Evolutionary conservation across 2,329 filamentous ascomycete species (phyloP).

Genomic region (Cercospora citrullina): DNA sequence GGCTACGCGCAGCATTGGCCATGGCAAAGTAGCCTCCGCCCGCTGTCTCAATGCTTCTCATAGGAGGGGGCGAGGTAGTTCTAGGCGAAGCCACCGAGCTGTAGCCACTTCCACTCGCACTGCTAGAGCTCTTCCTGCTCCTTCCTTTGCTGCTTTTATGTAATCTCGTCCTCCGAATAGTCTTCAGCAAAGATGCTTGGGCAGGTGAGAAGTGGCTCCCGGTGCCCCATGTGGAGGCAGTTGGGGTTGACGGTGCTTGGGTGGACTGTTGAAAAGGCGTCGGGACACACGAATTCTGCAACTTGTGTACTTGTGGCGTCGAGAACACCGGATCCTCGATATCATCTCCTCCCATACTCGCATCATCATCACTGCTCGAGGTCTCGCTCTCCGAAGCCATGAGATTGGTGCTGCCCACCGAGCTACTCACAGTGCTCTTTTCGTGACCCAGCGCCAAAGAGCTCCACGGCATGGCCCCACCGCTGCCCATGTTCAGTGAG

Average conservation of each 20-base stretch:
- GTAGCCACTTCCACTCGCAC: conserved; percentile 64
- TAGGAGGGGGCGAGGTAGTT: conserved; percentile 74
- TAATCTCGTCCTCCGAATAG: conserved; percentile 66
- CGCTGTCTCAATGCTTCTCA: conserved; percentile 55
- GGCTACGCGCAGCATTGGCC: conserved; percentile 46
- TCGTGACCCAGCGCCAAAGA: conserved; percentile 51
- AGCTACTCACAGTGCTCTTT: conserved; percentile 73
- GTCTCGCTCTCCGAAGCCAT: conserved; percentile 77
- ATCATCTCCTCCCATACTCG: conserved; percentile 51
- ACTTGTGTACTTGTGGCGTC: conserved; percentile 74
- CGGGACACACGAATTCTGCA: conserved; percentile 50
- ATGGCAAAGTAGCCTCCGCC: conserved; percentile 42
- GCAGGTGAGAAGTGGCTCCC: conserved; percentile 34
- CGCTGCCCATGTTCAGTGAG: conserved; percentile 57
- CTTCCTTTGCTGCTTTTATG: conserved; percentile 48
- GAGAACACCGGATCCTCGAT: conserved; percentile 71
- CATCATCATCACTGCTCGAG: conserved; percentile 60
- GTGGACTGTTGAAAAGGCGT: conserved; percentile 38
- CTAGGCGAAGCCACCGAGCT: conserved; percentile 68
- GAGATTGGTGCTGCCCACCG: conserved; percentile 76
- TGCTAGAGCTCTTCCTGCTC: conserved; percentile 65
- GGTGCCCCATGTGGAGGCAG: conserved; percentile 39
- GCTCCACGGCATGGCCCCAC: conserved; percentile 26
- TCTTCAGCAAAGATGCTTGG: conserved; percentile 65
- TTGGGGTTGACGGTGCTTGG: conserved; percentile 48